Conservation (phyloP, 306 rosid species). For the cucumber (Cucumis sativus) region Cucumber_9930_V3 NC_026659.2:28533501-28534000, state of each 20-base stretch:
- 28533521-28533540: too few relatives aligned
- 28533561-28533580: too few relatives aligned
- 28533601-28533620: slow-evolving; percentile 10
- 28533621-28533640: slow-evolving; percentile 18
- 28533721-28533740: slow-evolving; percentile 65
- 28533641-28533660: slow-evolving; percentile 58
- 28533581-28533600: background rate
- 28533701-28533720: slow-evolving; percentile 46
- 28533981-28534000: slow-evolving; percentile 81
- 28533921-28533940: slow-evolving; percentile 78
- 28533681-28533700: slow-evolving; percentile 22
- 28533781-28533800: slow-evolving; percentile 63
- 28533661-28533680: slow-evolving; percentile 21
- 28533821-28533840: slow-evolving; percentile 93
- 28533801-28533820: slow-evolving; percentile 94
- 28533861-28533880: slow-evolving; percentile 35
- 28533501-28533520: too few relatives aligned
- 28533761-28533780: slow-evolving; percentile 32
- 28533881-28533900: slow-evolving; percentile 22
- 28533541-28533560: too few relatives aligned
- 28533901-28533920: slow-evolving; percentile 33
- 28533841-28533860: slow-evolving; percentile 68
- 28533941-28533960: slow-evolving; percentile 79
- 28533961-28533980: slow-evolving; percentile 74
- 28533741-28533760: slow-evolving; percentile 54